Conservation (phyloP, 1,284 basidiomycete species). For the Boletellus dicymbophilus region DNA sequence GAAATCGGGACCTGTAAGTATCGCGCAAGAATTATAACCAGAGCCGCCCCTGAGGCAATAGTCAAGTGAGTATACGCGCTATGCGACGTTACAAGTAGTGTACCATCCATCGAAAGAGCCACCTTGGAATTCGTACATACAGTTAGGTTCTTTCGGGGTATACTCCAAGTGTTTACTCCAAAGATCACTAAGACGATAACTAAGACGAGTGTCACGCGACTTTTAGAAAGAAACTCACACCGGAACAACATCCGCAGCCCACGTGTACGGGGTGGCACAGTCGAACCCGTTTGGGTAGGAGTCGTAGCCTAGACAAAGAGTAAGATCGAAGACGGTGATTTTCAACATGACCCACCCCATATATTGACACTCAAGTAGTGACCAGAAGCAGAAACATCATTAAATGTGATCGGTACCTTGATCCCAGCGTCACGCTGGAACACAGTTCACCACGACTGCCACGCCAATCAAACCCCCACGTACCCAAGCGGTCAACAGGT, state of each 20-base stretch:
- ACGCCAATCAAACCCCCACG: slow-evolving; percentile 2
- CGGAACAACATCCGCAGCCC: slow-evolving; percentile 46
- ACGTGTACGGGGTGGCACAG: slow-evolving; percentile 49
- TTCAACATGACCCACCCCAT: slow-evolving; percentile 36
- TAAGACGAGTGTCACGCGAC: background rate
- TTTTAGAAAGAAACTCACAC: slow-evolving; percentile 6
- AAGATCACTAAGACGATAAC: slow-evolving; percentile 4
- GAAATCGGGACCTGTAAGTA: slow-evolving; percentile 25
- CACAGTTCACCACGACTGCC: background rate
- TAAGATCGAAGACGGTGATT: background rate
- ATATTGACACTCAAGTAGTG: slow-evolving; percentile 47
- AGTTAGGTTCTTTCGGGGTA: slow-evolving; percentile 43
- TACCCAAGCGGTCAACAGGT: slow-evolving; percentile 42
- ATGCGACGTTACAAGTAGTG: slow-evolving; percentile 1
- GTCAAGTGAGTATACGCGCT: background rate
- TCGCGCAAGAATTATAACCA: slow-evolving; percentile 20
- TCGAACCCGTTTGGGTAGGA: slow-evolving; percentile 61
- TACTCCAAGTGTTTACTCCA: slow-evolving; percentile 38
- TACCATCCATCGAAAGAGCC: slow-evolving; percentile 56
- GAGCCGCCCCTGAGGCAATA: slow-evolving; percentile 20
- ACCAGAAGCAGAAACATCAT: slow-evolving; percentile 46
- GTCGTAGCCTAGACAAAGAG: slow-evolving; percentile 37
- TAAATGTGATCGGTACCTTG: slow-evolving; percentile 46
- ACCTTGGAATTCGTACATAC: slow-evolving; percentile 50
- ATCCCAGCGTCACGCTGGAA: slow-evolving; percentile 44